phyloP scores from a whole-genome alignment of 2,329 filamentous ascomycete species.

The Colletotrichum sublineola region DNA sequence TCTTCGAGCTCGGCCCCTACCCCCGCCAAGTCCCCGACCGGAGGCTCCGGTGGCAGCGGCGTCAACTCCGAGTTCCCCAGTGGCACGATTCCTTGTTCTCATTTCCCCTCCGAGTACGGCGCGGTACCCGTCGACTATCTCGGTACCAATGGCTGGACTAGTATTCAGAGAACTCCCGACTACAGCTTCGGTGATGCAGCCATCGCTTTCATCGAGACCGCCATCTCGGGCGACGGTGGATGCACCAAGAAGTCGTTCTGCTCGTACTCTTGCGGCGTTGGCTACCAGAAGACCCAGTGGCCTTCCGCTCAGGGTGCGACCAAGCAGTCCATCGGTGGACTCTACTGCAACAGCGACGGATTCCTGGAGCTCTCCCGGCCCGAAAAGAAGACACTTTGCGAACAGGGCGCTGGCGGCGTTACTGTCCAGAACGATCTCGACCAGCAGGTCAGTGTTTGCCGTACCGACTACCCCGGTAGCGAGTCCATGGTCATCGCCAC shows the following conservation, averaged over 20 bases:
- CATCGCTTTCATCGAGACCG: conserved; percentile 76
- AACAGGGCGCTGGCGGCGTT: conserved; percentile 77
- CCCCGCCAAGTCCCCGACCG: conserved; percentile 46
- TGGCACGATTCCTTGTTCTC: conserved; percentile 76
- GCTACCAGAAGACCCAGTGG: conserved; percentile 95
- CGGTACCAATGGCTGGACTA: conserved; percentile 80
- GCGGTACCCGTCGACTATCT: conserved; percentile 79
- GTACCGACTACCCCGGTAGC: conserved; percentile 95
- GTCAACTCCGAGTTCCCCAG: conserved; percentile 80
- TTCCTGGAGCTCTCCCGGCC: conserved; percentile 83
- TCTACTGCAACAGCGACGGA: conserved; percentile 80
- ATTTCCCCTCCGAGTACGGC: conserved; percentile 86
- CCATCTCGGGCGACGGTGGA: conserved; percentile 65
- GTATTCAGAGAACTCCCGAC: conserved; percentile 76
- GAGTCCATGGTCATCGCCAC: conserved; percentile 90
- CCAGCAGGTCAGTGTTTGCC: conserved; percentile 81
- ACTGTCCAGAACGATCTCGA: conserved; percentile 80
- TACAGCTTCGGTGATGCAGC: conserved; percentile 62
- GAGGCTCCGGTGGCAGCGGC: conserved; percentile 59
- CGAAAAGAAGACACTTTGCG: conserved; percentile 78
- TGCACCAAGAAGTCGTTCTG: conserved; percentile 80
- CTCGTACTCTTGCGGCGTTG: conserved; percentile 92
- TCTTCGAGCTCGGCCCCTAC: conserved; percentile 47
- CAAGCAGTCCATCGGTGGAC: conserved; percentile 88
- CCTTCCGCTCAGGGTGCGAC: conserved; percentile 81